Evolutionary conservation across 2,329 filamentous ascomycete genomes (phyloP).

Genomic region (Trichoderma semiorbis): DNA sequence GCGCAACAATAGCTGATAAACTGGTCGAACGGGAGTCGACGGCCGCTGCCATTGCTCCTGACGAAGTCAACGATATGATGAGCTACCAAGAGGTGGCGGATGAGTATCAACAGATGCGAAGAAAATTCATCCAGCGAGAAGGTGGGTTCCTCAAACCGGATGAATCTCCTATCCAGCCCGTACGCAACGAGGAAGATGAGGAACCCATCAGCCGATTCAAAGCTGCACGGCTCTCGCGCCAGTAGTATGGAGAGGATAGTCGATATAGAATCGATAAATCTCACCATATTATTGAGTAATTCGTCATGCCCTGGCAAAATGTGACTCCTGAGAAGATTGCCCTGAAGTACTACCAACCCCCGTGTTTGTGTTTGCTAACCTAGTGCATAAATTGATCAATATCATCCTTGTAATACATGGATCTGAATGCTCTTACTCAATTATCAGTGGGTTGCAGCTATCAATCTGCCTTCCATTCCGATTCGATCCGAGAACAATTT

Average conservation of each 20-base stretch:
- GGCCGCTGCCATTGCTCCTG: conserved; percentile 39
- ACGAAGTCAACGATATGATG: conserved; percentile 67
- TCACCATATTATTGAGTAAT: conserved; percentile 20
- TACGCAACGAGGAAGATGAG: conserved; percentile 64
- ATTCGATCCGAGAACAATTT: conserved; percentile 52
- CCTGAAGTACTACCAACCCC: neutral
- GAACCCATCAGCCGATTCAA: conserved; percentile 70
- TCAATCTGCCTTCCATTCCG: conserved; percentile 53
- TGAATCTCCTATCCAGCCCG: conserved; percentile 61
- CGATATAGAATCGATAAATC: conserved; percentile 31
- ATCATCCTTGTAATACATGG: neutral
- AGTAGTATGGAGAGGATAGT: conserved; percentile 34
- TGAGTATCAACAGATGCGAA: conserved; percentile 80
- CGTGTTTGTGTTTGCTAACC: conserved; percentile 1
- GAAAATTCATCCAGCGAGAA: conserved; percentile 75
- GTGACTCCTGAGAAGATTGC: neutral
- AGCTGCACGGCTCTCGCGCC: conserved; percentile 60
- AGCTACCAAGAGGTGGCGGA: conserved; percentile 73
- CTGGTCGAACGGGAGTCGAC: conserved; percentile 53
- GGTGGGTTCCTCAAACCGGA: conserved; percentile 77
- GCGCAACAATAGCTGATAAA: conserved; percentile 56
- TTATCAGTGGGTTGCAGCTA: conserved; percentile 52
- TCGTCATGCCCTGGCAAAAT: conserved; percentile 22
- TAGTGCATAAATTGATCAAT: neutral
- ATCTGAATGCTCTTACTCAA: conserved; percentile 40